These are phyloP conservation scores for Camellia japonica DNA, from an alignment of 148 eudicot species.

Conservation along the genomic window DNA sequence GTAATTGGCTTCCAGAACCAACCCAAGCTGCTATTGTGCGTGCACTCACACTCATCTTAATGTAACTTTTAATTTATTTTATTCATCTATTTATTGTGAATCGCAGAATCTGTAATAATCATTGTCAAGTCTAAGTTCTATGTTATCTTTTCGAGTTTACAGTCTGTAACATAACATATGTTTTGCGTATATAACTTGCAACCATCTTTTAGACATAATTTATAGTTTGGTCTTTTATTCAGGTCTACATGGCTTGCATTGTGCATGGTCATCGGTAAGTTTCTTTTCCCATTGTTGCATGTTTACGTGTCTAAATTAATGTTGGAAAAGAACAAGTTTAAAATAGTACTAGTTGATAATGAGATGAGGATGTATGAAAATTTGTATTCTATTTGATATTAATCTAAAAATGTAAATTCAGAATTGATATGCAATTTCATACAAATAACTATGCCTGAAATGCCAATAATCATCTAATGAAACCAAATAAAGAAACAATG, in stretches of 20 bases:
- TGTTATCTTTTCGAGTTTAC: background rate
- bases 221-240: conserved; percentile 28
- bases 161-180: background rate
- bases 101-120: background rate
- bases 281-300: conserved; percentile 5
- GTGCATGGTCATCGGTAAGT: conserved; percentile 71
- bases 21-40: background rate
- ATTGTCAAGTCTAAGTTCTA: conserved; percentile 6
- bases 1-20: background rate
- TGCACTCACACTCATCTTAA: background rate
- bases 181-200: background rate
- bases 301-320: background rate
- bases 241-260: conserved; percentile 95
- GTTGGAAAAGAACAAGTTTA: background rate
- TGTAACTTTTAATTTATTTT: background rate
- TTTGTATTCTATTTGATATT: background rate
- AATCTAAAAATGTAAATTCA: background rate
- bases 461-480: background rate
- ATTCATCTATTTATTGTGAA: background rate
- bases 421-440: background rate
- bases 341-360: background rate
- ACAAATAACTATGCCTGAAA: background rate
- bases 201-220: conserved; percentile 10
- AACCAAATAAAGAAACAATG: background rate
- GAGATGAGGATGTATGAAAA: background rate